These are phyloP conservation scores for Cryptococcus sp. DNA, from an alignment of 1,284 basidiomycete genomes.

Conservation along the genomic window DNA sequence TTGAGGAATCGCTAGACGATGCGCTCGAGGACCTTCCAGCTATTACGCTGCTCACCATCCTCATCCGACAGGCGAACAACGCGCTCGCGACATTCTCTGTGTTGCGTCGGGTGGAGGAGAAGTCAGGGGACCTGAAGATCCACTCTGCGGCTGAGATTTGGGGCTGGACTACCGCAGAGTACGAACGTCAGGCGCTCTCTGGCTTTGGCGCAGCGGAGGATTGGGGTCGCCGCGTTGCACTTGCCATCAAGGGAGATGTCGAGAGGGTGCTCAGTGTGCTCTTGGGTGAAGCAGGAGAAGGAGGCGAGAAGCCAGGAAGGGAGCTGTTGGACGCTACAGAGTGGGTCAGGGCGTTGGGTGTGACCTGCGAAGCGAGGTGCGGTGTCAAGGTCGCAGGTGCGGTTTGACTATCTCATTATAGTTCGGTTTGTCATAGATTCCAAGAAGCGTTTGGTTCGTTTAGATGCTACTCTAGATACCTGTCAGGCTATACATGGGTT, in stretches of 20 bases:
- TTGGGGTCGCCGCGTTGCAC: conserved; percentile 44
- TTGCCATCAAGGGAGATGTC: conserved; percentile 50
- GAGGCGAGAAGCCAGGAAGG: conserved; percentile 18
- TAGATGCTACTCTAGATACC: not conserved
- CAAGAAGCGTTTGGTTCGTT: too few species aligned
- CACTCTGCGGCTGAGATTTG: conserved; percentile 44
- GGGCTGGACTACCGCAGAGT: conserved; percentile 46
- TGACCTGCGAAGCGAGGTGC: conserved; percentile 44
- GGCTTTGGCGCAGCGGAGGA: conserved; percentile 54
- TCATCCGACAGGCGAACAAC: conserved; percentile 44
- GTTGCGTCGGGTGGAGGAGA: conserved; percentile 12
- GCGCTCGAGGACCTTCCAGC: conserved; percentile 53
- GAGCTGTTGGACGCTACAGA: conserved; percentile 36
- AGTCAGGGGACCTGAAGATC: conserved; percentile 25
- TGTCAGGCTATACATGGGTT: not conserved
- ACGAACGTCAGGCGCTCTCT: conserved; percentile 47
- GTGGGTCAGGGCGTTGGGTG: conserved; percentile 48
- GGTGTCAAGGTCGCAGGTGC: conserved; percentile 39
- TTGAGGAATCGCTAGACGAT: conserved; percentile 50
- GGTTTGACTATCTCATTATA: conserved; percentile 9
- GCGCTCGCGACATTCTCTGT: conserved; percentile 17
- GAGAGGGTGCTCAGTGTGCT: conserved; percentile 36
- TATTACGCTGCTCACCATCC: conserved; percentile 45
- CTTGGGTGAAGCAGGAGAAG: conserved; percentile 12
- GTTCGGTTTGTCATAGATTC: too few species aligned